Percentiles rank a stretch among this genome's conserved stretches.
Conservation (phyloP, 768 basidiomycete genomes). For the Boletus eberwhitei region DNA sequence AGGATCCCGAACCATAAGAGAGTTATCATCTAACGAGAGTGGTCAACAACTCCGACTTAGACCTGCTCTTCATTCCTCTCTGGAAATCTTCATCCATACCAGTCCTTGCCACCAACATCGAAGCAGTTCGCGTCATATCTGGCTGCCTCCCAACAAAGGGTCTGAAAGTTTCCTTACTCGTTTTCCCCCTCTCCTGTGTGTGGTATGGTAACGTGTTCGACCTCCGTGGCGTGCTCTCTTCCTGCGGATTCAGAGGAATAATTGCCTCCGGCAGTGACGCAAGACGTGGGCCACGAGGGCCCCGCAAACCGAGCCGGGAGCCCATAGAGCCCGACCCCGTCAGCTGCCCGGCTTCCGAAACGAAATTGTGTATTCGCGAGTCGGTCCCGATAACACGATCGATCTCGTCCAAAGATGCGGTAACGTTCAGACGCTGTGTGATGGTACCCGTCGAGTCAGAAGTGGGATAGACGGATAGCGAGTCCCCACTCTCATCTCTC, state of each 20-base stretch:
- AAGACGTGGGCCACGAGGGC: slow-evolving; percentile 22
- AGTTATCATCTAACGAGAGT: neutral
- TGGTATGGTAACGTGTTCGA: slow-evolving; percentile 39
- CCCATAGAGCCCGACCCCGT: slow-evolving; percentile 14
- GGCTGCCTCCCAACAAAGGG: slow-evolving; percentile 27
- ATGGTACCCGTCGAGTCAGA: slow-evolving; percentile 28
- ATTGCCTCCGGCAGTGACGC: slow-evolving; percentile 16
- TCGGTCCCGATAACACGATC: slow-evolving; percentile 22
- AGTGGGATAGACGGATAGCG: slow-evolving; percentile 25
- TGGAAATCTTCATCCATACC: neutral
- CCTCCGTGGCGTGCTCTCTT: slow-evolving; percentile 24
- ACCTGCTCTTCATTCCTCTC: slow-evolving; percentile 11
- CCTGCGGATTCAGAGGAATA: slow-evolving; percentile 8
- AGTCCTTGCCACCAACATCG: slow-evolving; percentile 14
- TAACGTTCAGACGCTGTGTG: slow-evolving; percentile 11
- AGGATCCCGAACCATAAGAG: neutral
- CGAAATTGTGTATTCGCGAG: slow-evolving; percentile 23
- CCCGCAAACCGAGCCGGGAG: slow-evolving; percentile 14
- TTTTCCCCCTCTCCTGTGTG: slow-evolving; percentile 41
- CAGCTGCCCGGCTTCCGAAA: slow-evolving; percentile 21
- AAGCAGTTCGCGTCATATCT: slow-evolving; percentile 14
- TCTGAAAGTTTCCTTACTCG: slow-evolving; percentile 9
- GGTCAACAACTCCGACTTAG: slow-evolving; percentile 18
- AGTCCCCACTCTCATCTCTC: slow-evolving; percentile 15
- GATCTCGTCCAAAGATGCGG: slow-evolving; percentile 28